Evolutionary conservation across 306 rosid species (phyloP), one percentile per base, ranked within the genome.

Genomic region (Quillaja saponaria): DNA sequence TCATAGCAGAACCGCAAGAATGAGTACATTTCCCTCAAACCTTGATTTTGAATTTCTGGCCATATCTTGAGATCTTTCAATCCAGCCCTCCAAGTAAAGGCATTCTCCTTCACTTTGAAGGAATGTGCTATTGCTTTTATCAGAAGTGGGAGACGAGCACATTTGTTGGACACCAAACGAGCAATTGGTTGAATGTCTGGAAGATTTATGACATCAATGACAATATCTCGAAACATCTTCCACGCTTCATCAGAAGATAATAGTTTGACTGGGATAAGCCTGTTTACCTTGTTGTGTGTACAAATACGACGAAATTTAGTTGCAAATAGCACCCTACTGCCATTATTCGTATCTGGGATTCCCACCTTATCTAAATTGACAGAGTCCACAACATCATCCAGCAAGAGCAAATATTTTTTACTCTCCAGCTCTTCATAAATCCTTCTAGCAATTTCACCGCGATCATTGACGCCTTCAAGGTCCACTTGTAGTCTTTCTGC

Each of bases 121-220:
- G 75, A 56, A 15, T 7, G 44, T 42, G 74, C 74, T 48, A 77
- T 58, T 15, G 1, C 18, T 10, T 66, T 12, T 55, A 77, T 55
- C 6, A 77, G 70, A 10, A 77, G 55, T 6, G 71, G 78, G 37
- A 77, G 73, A 49, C 71, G 9, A 61, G 64, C 51, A 41, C 75
- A 71, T 34, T 55, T 67, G 5, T 44, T 18, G 13, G 45, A 72
- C 11, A 70, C 76, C 42, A 13, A 49, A 14, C 15, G 7, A 14
- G 76, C 81, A 15, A 31, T 53, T 8, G 41, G 45, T 39, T 17
- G 55, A 64, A 76, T 65, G 13, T 38, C 46, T 6, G 17, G 65
- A 35, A 12, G n/a, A 59, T 53, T 67, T 21, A 70, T 42, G 6
- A 28, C 20, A 0, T 14, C 40, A 45, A 34, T 34, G 3, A 69